Conservation (phyloP, 2,329 filamentous ascomycete genomes). For the Aspergillus ustus region DNA sequence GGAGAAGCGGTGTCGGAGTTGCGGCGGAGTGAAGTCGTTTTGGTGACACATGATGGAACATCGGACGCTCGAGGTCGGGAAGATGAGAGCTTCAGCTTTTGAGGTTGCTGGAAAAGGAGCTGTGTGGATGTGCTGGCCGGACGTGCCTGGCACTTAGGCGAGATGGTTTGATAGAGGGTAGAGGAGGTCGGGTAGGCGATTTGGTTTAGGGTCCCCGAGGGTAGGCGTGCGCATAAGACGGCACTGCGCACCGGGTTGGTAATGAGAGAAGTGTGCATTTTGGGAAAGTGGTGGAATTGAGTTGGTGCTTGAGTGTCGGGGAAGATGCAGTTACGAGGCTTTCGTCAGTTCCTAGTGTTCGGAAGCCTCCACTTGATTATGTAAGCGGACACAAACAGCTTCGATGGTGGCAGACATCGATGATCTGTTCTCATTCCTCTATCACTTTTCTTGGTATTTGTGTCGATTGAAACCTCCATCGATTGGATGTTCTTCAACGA, state of each 20-base stretch:
- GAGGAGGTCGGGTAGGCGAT: conserved; percentile 29
- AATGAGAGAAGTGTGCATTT: conserved; percentile 33
- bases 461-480: not conserved
- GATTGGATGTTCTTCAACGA: not conserved
- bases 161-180: conserved; percentile 26
- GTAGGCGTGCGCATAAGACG: conserved; percentile 34
- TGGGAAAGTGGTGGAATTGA: conserved; percentile 14
- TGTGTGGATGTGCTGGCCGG: conserved; percentile 28
- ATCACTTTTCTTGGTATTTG: not conserved
- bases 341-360: conserved; percentile 13
- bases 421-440: not conserved
- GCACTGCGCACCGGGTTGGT: conserved; percentile 40
- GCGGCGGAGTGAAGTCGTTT: conserved; percentile 25
- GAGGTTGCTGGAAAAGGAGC: conserved; percentile 21
- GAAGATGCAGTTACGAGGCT: conserved; percentile 12
- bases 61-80: conserved; percentile 19
- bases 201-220: conserved; percentile 28
- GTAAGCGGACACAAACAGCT: conserved; percentile 20
- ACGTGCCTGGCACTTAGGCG: conserved; percentile 32
- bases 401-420: not conserved
- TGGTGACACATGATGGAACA: conserved; percentile 15
- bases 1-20: conserved; percentile 34
- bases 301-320: conserved; percentile 10
- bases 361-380: conserved; percentile 20
- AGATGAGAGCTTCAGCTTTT: conserved; percentile 21